Percentiles rank a stretch among this genome's conserved stretches.
phyloP scores from a whole-genome alignment of 495 filamentous ascomycete genomes.

The Ramalina intermedia region DNA sequence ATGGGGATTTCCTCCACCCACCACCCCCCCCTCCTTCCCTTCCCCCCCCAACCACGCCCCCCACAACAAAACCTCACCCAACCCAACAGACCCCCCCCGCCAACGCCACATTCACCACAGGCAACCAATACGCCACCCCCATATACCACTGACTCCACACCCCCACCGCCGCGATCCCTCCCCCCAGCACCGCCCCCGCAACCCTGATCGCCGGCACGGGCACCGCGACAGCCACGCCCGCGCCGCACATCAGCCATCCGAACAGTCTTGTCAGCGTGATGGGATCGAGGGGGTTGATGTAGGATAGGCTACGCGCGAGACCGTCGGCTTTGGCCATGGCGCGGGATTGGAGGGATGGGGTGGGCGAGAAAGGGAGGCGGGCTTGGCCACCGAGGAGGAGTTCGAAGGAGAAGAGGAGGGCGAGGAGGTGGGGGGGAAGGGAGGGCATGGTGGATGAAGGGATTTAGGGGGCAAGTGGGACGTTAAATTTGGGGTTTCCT shows the following conservation, averaged over 20 bases:
- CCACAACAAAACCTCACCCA: not conserved
- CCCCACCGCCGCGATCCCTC: not conserved
- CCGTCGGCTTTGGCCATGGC: constrained; percentile 7
- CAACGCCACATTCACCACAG: constrained; percentile 3
- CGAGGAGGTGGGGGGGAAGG: not conserved
- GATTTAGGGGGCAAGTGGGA: too few species aligned
- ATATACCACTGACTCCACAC: constrained; percentile 6
- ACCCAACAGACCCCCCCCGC: not conserved
- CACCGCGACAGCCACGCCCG: not conserved
- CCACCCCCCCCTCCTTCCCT: not conserved
- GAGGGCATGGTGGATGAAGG: not conserved
- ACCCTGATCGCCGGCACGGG: not conserved
- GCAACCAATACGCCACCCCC: constrained; percentile 6
- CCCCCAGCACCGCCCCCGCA: not conserved
- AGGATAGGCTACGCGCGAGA: not conserved
- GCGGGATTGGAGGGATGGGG: constrained; percentile 1
- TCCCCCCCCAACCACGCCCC: not conserved
- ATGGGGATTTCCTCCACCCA: not conserved
- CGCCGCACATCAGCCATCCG: constrained; percentile 3
- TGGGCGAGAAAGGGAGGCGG: constrained; percentile 8
- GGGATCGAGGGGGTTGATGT: not conserved
- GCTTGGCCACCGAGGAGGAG: constrained; percentile 11
- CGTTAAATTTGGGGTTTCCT: too few species aligned
- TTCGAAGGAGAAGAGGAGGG: constrained; percentile 4
- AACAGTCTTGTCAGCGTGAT: not conserved